Base-by-base conservation (phyloP, 805 yeast genomes). In the Candida sakaeoensis region DNA sequence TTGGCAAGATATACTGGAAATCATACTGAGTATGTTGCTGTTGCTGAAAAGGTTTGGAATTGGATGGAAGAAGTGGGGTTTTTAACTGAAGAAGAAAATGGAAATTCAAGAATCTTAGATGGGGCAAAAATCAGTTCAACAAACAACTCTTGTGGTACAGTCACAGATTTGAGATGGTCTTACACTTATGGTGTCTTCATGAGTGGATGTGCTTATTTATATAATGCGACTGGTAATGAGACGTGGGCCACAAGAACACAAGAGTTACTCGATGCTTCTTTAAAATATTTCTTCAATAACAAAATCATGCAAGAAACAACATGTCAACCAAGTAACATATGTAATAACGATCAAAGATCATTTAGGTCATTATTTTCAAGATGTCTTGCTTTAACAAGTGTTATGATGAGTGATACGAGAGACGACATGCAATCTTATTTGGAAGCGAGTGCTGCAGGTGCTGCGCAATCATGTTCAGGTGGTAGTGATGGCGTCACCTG, bases 401-500 rank as follows among this genome's bases (percentile, higher is more conserved):
- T 61, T 10, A 54, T 83, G 43, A 77, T 75, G 9, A 83, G 87
- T 3, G 58, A 58, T 2, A 66, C 77, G 4, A 52, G 57, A 22
- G 72, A 61, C 27, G 53, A 56, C 3, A 72, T 84, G 31, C 53
- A 47, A 39, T 59, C 70, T 2, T 59, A 63, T 45, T 41, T 79
- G 30, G 57, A 63, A 29, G 51, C 69, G 2, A 74, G 84, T 37
- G 89, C 91, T 3, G 42, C 15, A 17, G 95, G 81, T 19, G 95
- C 95, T 1, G 91, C 90, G 2, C 63, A 63, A 36, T 75, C 91
- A 1, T 87, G 96, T 61, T 66, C 80, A 1, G 96, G 96, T 43
- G 97, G 96, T 52, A 44, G 63, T 4, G 97, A 90, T 58, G 87
- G 87, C 13, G 83, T 79, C 47, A 90, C 97, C 0, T 88, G 96